These are phyloP conservation scores for Lathyrus sativus DNA, from an alignment of 306 rosid genomes.

Conservation along the genomic window DNA sequence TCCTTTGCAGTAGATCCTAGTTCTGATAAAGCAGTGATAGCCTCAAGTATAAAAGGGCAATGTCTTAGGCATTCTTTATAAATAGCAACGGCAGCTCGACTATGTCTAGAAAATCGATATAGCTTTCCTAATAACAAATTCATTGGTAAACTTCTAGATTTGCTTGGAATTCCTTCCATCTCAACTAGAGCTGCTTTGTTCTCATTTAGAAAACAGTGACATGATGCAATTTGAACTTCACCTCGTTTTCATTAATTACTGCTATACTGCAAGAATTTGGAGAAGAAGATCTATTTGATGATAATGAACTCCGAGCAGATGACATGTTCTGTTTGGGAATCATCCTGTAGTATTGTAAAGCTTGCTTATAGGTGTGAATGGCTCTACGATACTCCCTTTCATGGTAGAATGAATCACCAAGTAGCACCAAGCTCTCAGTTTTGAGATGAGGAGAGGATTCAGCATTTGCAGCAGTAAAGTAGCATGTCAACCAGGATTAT, in stretches of 20 bases:
- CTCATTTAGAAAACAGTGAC: conserved; percentile 71
- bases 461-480: conserved; percentile 78
- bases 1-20: no score
- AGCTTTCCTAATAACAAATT: no score
- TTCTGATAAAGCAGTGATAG: no score
- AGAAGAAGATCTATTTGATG: conserved; percentile 81
- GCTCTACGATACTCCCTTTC: conserved; percentile 91
- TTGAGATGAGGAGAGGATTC: conserved; percentile 78
- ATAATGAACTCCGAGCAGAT: conserved; percentile 65
- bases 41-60: no score
- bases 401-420: conserved; percentile 75
- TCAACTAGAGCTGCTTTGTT: conserved; percentile 84
- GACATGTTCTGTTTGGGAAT: conserved; percentile 65
- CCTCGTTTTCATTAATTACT: conserved; percentile 91
- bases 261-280: conserved; percentile 78
- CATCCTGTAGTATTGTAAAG: conserved; percentile 78
- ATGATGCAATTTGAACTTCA: conserved; percentile 74
- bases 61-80: no score
- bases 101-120: no score
- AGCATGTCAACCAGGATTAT: no score
- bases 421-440: conserved; percentile 91
- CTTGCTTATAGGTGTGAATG: conserved; percentile 85
- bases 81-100: no score
- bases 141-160: no score
- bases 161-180: no score